Percentiles rank a stretch among this genome's conserved stretches.
Conservation (phyloP, 2,329 filamentous ascomycete genomes). For the Colletotrichum sublineola region DNA sequence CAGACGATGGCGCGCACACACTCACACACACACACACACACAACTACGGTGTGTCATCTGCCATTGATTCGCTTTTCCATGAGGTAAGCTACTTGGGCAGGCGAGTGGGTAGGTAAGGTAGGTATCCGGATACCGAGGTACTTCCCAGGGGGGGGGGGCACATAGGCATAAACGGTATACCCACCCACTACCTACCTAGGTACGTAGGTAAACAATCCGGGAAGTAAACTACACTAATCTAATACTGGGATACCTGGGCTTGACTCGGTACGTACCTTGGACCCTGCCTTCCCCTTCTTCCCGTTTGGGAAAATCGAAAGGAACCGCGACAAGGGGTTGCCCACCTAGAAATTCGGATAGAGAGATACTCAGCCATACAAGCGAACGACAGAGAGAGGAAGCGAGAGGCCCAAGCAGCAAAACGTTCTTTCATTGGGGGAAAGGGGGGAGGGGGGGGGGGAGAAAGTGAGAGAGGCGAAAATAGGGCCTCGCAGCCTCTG, state of each 20-base stretch:
- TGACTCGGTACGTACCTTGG: slow-evolving; percentile 3
- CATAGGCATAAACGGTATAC: no score
- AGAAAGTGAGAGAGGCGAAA: background rate
- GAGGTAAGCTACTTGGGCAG: no score
- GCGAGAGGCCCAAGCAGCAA: slow-evolving; percentile 11
- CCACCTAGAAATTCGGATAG: background rate
- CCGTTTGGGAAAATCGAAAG: background rate
- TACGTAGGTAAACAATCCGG: background rate
- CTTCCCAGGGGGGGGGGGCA: no score
- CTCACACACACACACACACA: background rate
- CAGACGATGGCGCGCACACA: background rate
- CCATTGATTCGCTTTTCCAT: slow-evolving; percentile 7
- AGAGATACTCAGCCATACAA: background rate
- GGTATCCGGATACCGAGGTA: no score
- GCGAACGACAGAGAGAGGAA: background rate
- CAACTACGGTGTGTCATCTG: background rate
- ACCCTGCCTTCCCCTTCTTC: background rate
- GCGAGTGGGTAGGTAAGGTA: no score
- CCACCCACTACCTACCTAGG: no score
- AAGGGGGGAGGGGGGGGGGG: no score
- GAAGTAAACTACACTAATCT: no score
- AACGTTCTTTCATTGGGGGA: background rate
- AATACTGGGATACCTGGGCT: background rate
- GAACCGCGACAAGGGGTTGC: slow-evolving; percentile 1
- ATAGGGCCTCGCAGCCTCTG: background rate